Conservation (phyloP, 2,329 filamentous ascomycete species). For the Macroventuria anomochaeta region DNA sequence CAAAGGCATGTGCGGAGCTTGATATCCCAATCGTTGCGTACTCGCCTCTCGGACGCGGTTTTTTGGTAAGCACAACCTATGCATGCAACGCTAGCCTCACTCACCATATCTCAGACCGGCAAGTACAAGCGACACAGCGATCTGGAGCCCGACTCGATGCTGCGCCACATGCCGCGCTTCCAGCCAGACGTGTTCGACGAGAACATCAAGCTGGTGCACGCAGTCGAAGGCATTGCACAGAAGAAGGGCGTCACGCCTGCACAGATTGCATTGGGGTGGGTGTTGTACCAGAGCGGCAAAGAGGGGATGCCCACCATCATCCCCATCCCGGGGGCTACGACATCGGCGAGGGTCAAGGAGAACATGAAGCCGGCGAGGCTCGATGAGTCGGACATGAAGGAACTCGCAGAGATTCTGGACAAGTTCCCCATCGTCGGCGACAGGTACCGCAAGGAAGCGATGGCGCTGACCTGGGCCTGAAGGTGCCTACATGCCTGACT, state of each 20-base stretch:
- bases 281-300: slow-evolving; percentile 57
- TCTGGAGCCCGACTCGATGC: slow-evolving; percentile 63
- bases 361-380: slow-evolving; percentile 65
- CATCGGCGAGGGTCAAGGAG: slow-evolving; percentile 63
- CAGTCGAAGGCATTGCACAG: slow-evolving; percentile 65
- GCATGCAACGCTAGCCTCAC: background rate
- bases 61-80: slow-evolving; percentile 48
- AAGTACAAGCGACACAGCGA: slow-evolving; percentile 60
- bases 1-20: slow-evolving; percentile 64
- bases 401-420: slow-evolving; percentile 60
- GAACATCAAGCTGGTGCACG: slow-evolving; percentile 68
- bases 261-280: slow-evolving; percentile 73
- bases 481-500: background rate
- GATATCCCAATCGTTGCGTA: slow-evolving; percentile 73
- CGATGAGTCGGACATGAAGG: slow-evolving; percentile 57
- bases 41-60: slow-evolving; percentile 71
- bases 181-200: slow-evolving; percentile 67
- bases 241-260: slow-evolving; percentile 65
- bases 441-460: slow-evolving; percentile 43
- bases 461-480: slow-evolving; percentile 12
- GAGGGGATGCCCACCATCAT: slow-evolving; percentile 65
- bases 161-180: slow-evolving; percentile 64
- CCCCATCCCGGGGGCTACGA: slow-evolving; percentile 71
- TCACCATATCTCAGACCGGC: slow-evolving; percentile 45
- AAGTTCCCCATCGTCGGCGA: slow-evolving; percentile 53